Evolutionary conservation across 345 rosid species (phyloP).

Genomic region (Hibiscus trionum): DNA sequence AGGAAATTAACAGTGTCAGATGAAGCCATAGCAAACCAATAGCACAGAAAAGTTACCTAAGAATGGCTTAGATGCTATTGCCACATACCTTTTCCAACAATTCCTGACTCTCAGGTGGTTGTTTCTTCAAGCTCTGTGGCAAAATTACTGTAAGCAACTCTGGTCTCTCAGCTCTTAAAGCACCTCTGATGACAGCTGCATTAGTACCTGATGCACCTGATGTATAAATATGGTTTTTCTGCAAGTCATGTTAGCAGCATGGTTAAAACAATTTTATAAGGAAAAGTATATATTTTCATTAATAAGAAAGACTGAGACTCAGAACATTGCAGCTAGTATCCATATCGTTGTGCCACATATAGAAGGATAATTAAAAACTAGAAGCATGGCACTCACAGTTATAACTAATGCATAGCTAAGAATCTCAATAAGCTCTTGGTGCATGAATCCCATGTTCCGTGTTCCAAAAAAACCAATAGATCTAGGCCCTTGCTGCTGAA

Average conservation of each 20-base stretch:
- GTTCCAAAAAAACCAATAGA: conserved; percentile 95
- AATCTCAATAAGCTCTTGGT: conserved; percentile 95
- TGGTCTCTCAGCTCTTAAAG: conserved; percentile 89
- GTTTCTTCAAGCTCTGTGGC: conserved; percentile 88
- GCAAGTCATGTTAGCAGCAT: conserved; percentile 23
- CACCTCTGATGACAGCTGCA: conserved; percentile 98
- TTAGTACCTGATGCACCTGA: conserved; percentile 98
- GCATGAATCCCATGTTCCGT: conserved; percentile 98
- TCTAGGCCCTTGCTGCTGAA: conserved; percentile 99
- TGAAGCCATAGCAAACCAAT: not conserved
- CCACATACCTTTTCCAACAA: conserved; percentile 53
- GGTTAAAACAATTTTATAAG: conserved; percentile 7
- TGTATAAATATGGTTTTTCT: conserved; percentile 97
- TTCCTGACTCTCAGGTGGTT: conserved; percentile 96
- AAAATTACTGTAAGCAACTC: conserved; percentile 86
- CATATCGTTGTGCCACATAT: not conserved
- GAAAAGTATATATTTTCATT: not conserved
- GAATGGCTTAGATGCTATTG: not conserved
- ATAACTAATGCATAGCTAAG: conserved; percentile 99
- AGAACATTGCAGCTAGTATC: not conserved
- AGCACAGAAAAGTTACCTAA: not conserved
- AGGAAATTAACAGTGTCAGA: not conserved
- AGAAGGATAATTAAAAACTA: not conserved
- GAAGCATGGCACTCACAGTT: conserved; percentile 52
- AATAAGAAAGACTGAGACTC: not conserved